A percentile compares a stretch with the other conserved stretches of the same genome.
These are phyloP conservation scores for Yamadazyma oceani DNA, from an alignment of 1,139 yeast species.

Conservation along the genomic window DNA sequence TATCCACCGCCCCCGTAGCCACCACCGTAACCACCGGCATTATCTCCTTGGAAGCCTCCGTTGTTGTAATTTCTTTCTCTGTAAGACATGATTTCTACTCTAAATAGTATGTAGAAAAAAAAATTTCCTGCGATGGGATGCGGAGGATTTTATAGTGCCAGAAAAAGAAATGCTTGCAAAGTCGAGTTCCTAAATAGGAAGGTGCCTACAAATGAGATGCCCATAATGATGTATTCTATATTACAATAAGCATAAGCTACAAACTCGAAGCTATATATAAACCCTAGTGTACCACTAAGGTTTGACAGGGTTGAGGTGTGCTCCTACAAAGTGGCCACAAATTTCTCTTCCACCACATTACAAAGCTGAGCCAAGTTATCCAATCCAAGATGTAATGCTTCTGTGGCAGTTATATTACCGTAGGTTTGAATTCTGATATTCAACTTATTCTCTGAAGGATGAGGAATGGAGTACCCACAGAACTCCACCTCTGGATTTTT, in stretches of 20 bases:
- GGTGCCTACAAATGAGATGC: background rate
- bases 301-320: too few species aligned
- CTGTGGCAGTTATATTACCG: constrained; percentile 84
- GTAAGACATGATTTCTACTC: constrained; percentile 18
- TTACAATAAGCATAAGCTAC: background rate
- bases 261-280: too few species aligned
- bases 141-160: constrained; percentile 5
- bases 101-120: constrained; percentile 6
- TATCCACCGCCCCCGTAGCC: constrained; percentile 12
- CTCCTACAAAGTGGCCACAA: constrained; percentile 39
- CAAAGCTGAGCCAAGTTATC: constrained; percentile 84
- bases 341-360: constrained; percentile 76
- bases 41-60: constrained; percentile 10
- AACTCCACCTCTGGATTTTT: constrained; percentile 97
- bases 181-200: too few species aligned
- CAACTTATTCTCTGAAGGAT: constrained; percentile 90
- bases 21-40: constrained; percentile 10
- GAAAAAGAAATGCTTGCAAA: background rate
- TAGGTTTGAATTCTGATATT: constrained; percentile 94
- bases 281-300: too few species aligned
- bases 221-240: background rate
- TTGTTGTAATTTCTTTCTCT: constrained; percentile 9
- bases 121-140: constrained; percentile 10
- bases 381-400: constrained; percentile 89
- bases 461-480: constrained; percentile 99